Percentiles rank a stretch among this genome's conserved stretches.
Evolutionary conservation across 805 yeast genomes (phyloP).

Genomic region (Sungouiella blattae): DNA sequence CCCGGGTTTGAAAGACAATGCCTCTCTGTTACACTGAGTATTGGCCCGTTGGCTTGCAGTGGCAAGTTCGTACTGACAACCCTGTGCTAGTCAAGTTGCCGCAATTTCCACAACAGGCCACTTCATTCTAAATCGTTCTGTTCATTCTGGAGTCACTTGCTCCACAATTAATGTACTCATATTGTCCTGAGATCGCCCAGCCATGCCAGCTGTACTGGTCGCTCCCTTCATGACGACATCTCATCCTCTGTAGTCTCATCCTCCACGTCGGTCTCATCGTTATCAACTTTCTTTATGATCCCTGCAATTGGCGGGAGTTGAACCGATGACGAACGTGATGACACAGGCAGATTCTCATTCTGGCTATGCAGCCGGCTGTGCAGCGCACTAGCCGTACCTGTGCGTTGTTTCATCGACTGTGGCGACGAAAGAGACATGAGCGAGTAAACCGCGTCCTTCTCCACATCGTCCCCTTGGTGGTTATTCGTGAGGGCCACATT

Average conservation of each 20-base stretch:
- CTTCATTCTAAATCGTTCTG: too few species aligned
- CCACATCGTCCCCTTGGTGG: conserved; percentile 27
- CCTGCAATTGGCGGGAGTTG: conserved; percentile 31
- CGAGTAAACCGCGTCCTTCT: conserved; percentile 55
- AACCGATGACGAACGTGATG: conserved; percentile 24
- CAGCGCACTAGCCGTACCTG: conserved; percentile 23
- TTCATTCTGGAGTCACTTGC: too few species aligned
- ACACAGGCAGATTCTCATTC: conserved; percentile 27
- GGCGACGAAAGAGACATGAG: conserved; percentile 57
- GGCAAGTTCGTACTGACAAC: too few species aligned
- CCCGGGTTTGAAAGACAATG: too few species aligned
- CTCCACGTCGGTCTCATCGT: conserved; percentile 36
- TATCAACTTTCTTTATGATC: conserved; percentile 19
- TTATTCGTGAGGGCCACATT: conserved; percentile 9
- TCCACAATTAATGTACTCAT: too few species aligned
- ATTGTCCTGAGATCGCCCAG: too few species aligned
- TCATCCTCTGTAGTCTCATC: conserved; percentile 13
- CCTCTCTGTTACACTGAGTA: too few species aligned
- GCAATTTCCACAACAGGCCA: too few species aligned
- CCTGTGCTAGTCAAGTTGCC: too few species aligned
- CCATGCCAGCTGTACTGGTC: too few species aligned
- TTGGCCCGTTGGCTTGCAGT: too few species aligned
- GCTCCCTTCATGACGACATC: too few species aligned
- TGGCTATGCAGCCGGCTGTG: conserved; percentile 17
- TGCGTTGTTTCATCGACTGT: conserved; percentile 26